Conservation (phyloP, 169 alveolate species). For the Toxoplasma gondii region DNA sequence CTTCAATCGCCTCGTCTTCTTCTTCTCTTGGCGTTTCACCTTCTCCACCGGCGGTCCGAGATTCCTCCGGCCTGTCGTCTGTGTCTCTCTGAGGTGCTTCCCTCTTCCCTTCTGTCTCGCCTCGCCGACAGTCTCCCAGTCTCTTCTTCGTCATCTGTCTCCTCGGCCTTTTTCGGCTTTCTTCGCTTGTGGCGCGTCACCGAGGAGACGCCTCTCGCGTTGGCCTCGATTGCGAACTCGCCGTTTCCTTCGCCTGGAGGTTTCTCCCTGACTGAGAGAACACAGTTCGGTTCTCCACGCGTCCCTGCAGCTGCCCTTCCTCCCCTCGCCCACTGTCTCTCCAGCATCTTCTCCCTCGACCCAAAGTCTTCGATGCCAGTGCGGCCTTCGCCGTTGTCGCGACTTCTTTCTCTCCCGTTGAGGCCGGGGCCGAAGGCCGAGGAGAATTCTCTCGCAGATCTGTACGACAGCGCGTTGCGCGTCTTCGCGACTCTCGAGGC, state of each 20-base stretch:
- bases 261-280: background rate
- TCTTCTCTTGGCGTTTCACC: slow-evolving; percentile 5
- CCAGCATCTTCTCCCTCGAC: background rate
- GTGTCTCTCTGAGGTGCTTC: background rate
- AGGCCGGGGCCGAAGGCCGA: too few relatives aligned
- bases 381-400: too few relatives aligned
- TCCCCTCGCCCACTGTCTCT: background rate
- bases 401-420: too few relatives aligned
- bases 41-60: background rate
- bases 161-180: background rate
- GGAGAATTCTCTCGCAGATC: too few relatives aligned
- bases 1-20: background rate
- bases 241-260: background rate
- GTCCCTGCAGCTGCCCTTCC: background rate
- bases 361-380: background rate
- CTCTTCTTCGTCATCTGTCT: background rate
- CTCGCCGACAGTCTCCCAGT: background rate
- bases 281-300: background rate
- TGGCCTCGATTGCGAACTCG: background rate
- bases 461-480: too few relatives aligned
- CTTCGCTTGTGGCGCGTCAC: background rate
- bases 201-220: background rate
- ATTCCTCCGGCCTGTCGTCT: background rate
- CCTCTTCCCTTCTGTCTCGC: background rate
- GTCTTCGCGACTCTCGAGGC: too few relatives aligned